Base-by-base conservation (phyloP, 805 yeast species). In the Wickerhamiella azymoides region DNA sequence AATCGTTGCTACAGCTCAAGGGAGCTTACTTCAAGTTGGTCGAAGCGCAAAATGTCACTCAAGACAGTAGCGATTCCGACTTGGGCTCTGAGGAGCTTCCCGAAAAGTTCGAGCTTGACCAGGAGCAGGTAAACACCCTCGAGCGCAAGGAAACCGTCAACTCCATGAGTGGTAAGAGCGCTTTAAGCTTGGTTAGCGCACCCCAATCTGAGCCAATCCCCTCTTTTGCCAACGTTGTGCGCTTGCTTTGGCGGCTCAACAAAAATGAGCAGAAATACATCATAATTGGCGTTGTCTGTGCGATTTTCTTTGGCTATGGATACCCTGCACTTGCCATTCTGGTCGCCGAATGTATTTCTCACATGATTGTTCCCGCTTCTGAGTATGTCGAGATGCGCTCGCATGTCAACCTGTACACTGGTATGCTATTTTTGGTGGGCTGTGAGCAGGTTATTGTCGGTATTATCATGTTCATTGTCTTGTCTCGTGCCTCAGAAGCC, bases 261-360 rank as follows among this genome's bases (percentile, higher is more conserved):
- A 30, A 30, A n/a, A 11, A 47, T 13, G 64, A 62, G 43, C 57
- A 47, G 17, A 42, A 41, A 43, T 48, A 47, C 44, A 49, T 63
- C 38, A 14, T 50, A 17, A 28, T 56, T 21, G 66, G 67, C 13
- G 44, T 50, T 2, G 14, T 49, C 36, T 48, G 50, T 10, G 54
- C 69, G 25, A 39, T 55, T 13, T 39, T 57, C n/a, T 49, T 55
- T 18, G 70, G 70, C 7, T 57, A 61, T 47, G 66, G 65, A 18
- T 66, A 62, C 48, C 63, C 67, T n/a, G 58, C 67, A 9, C 51
- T 61, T 54, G 59, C 64, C 35, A 57, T 65, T 42, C 54, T 67
- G 33, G 62, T 62, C 33, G 69, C 64, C 10, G 60, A 58, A 28
- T 54, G 57, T 17, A 57, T 66, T 39, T 47, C 54, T 8, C 55